A percentile compares a stretch with the other conserved stretches of the same genome.
Evolutionary conservation across 495 filamentous ascomycete species (phyloP).

Genomic region (Podospora anserina): DNA sequence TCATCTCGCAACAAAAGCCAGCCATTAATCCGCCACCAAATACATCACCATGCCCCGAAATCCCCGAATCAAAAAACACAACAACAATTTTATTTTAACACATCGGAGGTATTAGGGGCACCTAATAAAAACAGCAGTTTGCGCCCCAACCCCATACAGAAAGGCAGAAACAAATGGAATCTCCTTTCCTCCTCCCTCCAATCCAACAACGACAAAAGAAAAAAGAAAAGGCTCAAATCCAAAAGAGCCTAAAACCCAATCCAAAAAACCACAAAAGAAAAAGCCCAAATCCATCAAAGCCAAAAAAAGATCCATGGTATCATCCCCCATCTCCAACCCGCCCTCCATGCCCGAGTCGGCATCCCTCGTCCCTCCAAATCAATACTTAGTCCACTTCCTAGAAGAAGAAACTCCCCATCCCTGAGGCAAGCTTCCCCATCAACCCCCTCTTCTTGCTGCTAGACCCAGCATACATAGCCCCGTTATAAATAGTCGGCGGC

Average conservation of each 20-base stretch:
- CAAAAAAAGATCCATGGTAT: neutral
- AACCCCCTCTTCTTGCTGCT: neutral
- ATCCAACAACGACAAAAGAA: neutral
- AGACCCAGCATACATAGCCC: slow-evolving; percentile 10
- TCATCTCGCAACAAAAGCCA: no score
- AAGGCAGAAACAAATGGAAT: neutral
- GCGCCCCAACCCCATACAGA: neutral
- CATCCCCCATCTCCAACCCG: neutral
- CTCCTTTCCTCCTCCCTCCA: neutral
- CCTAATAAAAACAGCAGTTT: neutral
- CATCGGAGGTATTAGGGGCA: neutral
- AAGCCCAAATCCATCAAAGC: neutral
- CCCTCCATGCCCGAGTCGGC: neutral
- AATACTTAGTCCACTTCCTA: neutral
- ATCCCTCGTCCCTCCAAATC: neutral
- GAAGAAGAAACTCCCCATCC: neutral
- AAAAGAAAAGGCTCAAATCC: no score
- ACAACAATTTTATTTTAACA: neutral
- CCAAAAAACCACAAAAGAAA: neutral
- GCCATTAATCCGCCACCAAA: no score
- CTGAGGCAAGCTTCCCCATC: neutral
- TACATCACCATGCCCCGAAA: neutral
- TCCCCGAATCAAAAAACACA: neutral
- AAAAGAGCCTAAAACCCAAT: neutral
- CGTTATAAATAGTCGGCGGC: slow-evolving; percentile 39